Percentiles rank a stretch among this genome's conserved stretches.
Conservation (phyloP, 129 eudicot species). For the Lactuca sativa region DNA sequence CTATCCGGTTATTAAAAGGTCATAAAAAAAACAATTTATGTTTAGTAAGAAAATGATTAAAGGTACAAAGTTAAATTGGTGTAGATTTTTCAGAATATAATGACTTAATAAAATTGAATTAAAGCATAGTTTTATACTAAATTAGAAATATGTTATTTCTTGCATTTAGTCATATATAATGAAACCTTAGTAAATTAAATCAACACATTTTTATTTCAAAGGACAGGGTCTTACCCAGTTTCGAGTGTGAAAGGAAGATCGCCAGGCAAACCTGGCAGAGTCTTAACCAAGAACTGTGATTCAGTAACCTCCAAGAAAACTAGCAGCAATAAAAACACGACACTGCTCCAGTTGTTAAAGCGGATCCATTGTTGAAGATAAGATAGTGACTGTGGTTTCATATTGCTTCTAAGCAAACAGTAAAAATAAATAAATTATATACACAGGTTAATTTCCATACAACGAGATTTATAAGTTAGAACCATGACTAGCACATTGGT, state of each 20-base stretch:
- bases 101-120: no score
- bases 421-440: no score
- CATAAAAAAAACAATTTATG: no score
- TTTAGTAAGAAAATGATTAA: no score
- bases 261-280: slow-evolving; percentile 23
- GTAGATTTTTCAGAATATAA: no score
- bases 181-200: no score
- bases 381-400: not conserved
- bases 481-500: not conserved
- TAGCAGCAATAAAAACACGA: not conserved
- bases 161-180: no score
- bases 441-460: not conserved
- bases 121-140: no score
- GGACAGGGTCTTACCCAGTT: not conserved
- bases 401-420: not conserved
- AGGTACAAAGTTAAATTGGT: no score
- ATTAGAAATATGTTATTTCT: no score
- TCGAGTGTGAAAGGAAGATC: not conserved
- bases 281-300: slow-evolving; percentile 19
- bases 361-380: not conserved
- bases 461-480: not conserved
- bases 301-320: not conserved
- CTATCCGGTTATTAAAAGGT: no score
- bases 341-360: not conserved
- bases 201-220: not conserved